A percentile compares a stretch with the other conserved stretches of the same genome.
Conservation (phyloP, 164 flowering plant genomes). For the Euptelea pleiosperma region DNA sequence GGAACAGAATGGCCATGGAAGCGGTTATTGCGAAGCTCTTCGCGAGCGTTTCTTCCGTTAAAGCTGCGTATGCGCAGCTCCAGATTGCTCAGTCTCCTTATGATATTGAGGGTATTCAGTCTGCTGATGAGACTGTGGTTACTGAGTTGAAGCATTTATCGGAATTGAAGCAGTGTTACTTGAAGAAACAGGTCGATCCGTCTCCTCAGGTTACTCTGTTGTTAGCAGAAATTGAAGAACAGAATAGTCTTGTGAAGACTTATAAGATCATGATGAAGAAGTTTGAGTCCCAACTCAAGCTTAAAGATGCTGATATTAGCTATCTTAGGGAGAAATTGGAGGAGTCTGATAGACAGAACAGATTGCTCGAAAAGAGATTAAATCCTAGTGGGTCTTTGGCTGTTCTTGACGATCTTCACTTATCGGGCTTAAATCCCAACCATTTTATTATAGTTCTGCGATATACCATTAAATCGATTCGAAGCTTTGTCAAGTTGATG, state of each 20-base stretch:
- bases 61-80: slow-evolving; percentile 94
- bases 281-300: slow-evolving; percentile 41
- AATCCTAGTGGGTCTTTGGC: slow-evolving; percentile 49
- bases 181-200: slow-evolving; percentile 59
- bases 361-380: slow-evolving; percentile 49
- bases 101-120: slow-evolving; percentile 54
- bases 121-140: slow-evolving; percentile 66
- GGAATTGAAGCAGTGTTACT: slow-evolving; percentile 57
- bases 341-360: slow-evolving; percentile 31
- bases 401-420: slow-evolving; percentile 35
- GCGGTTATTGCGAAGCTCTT: slow-evolving; percentile 76
- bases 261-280: slow-evolving; percentile 70
- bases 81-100: slow-evolving; percentile 86
- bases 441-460: slow-evolving; percentile 58
- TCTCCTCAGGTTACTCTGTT: slow-evolving; percentile 67
- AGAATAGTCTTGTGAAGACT: slow-evolving; percentile 64
- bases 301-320: slow-evolving; percentile 36
- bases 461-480: slow-evolving; percentile 44
- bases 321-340: slow-evolving; percentile 33
- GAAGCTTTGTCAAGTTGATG: slow-evolving; percentile 60
- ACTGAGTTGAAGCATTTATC: slow-evolving; percentile 58
- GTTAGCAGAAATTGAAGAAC: slow-evolving; percentile 82
- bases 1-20: slow-evolving; percentile 49
- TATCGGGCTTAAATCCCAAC: slow-evolving; percentile 38
- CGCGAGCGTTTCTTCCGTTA: slow-evolving; percentile 65